Evolutionary conservation across 1,284 basidiomycete genomes (phyloP).

Genomic region (Phylloboletellus chloephorus): DNA sequence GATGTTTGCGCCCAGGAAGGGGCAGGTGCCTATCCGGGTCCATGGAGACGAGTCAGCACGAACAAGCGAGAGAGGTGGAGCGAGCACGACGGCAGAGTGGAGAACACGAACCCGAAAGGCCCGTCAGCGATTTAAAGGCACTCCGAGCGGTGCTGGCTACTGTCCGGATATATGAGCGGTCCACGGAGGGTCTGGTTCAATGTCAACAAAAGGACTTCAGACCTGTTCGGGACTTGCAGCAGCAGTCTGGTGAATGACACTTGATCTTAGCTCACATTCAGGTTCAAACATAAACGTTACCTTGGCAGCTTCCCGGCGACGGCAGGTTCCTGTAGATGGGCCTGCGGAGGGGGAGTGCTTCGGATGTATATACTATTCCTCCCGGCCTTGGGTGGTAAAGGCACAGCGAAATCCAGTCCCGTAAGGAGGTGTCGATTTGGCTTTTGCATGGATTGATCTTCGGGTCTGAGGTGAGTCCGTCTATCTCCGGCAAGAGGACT

Average conservation of each 20-base stretch:
- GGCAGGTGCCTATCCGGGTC: slow-evolving; percentile 33
- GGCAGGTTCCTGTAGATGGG: slow-evolving; percentile 26
- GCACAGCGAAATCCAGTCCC: slow-evolving; percentile 29
- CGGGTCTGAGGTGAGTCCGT: slow-evolving; percentile 26
- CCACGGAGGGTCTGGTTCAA: slow-evolving; percentile 27
- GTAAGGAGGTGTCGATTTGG: slow-evolving; percentile 32
- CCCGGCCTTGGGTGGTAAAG: slow-evolving; percentile 16
- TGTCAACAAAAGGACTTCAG: slow-evolving; percentile 26
- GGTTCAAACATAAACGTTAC: slow-evolving; percentile 30
- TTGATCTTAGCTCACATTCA: slow-evolving; percentile 25
- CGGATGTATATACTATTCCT: slow-evolving; percentile 14
- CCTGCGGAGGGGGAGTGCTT: slow-evolving; percentile 22
- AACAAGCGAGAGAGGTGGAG: slow-evolving; percentile 15
- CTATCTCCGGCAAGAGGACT: slow-evolving; percentile 27
- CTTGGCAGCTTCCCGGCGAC: slow-evolving; percentile 25
- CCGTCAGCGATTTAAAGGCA: slow-evolving; percentile 22
- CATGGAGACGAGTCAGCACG: slow-evolving; percentile 17
- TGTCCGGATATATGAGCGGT: slow-evolving; percentile 26
- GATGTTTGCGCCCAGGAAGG: slow-evolving; percentile 28
- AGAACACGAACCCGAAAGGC: slow-evolving; percentile 21
- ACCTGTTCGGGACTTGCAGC: slow-evolving; percentile 26
- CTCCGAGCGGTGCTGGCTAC: slow-evolving; percentile 23
- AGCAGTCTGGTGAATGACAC: slow-evolving; percentile 18
- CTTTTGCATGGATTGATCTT: slow-evolving; percentile 34
- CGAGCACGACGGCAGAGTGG: slow-evolving; percentile 16